Base-by-base conservation (phyloP, 2,329 filamentous ascomycete species). In the Talaromyces pinophilus region DNA sequence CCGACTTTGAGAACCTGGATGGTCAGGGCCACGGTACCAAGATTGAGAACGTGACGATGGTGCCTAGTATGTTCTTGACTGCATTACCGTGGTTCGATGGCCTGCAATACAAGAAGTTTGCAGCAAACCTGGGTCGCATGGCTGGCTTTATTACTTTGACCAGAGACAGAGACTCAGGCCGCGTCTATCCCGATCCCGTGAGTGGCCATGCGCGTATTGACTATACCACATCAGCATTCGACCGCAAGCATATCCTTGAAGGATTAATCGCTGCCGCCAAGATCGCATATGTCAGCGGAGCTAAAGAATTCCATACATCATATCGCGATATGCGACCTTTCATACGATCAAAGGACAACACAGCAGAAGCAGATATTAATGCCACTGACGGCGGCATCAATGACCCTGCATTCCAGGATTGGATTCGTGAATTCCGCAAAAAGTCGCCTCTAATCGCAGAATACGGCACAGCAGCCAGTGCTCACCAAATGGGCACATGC, bases 1-100 rank as follows among this genome's bases (percentile, higher is more conserved):
- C 84, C 52, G 88, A 91, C 63, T 92, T 93, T 71, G 91, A 96
- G 70, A 90, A 97, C 71, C 83, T 93, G 0, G 92, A 97, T 75
- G 86, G 87, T 5, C 83, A 88, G 50, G 92, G 92, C 66, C 92
- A 97, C 72, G 94, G 94, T 46, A 84, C 85, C 59, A 96, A 96
- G 77, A 82, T 97, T 33, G 93, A 97, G 81, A 83, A 88, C 10
- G 87, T 87, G 1, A 86, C 86, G 72, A 93, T 95, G 90, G 73
- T 92, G 73, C 92, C 93, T 0, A 86, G 88, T 19, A 75, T 87
- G 2, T 84, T 87, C 71, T 80, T 93, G 15, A 81, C 87, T 5
- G 80, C 85, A 62, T 81, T 91, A 63, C 85, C 88, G 15, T 96
- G 91, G 88, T 80, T 76, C n/a, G 81, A 82, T 64, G 90, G 88